phyloP scores from a whole-genome alignment of 163 green algal genomes.

The Chlorella variabilis region DNA sequence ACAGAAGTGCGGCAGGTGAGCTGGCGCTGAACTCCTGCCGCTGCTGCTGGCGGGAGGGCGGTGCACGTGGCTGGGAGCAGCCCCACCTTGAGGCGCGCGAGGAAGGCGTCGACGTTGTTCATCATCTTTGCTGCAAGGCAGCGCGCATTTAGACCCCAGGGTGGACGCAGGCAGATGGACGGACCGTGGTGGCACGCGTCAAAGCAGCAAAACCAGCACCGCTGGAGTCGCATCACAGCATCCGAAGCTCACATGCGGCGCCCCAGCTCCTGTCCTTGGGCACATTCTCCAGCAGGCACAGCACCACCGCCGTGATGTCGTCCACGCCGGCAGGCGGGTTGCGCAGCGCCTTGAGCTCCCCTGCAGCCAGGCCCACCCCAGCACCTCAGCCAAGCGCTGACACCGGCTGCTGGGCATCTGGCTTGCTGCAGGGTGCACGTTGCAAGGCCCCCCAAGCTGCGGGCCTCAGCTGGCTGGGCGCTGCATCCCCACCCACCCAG shows the following conservation, averaged over 20 bases:
- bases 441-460: too few species aligned
- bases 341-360: slow-evolving; percentile 94
- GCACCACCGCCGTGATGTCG: slow-evolving; percentile 81
- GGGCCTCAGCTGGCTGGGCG: too few species aligned
- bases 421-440: too few species aligned
- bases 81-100: slow-evolving; percentile 76
- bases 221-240: too few species aligned
- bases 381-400: too few species aligned
- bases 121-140: slow-evolving; percentile 60
- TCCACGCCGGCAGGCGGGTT: slow-evolving; percentile 88
- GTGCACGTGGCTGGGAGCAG: too few species aligned
- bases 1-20: background rate
- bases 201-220: too few species aligned
- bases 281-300: slow-evolving; percentile 79
- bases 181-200: too few species aligned
- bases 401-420: too few species aligned
- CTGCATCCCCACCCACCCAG: slow-evolving; percentile 19
- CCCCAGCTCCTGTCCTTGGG: slow-evolving; percentile 86
- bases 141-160: too few species aligned
- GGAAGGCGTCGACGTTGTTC: slow-evolving; percentile 92
- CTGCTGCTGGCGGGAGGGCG: too few species aligned
- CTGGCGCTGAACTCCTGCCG: background rate
- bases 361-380: slow-evolving; percentile 65
- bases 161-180: too few species aligned
- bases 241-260: slow-evolving; percentile 54